Conservation (phyloP, 163 green algal genomes). For the Volvox carteri region DNA sequence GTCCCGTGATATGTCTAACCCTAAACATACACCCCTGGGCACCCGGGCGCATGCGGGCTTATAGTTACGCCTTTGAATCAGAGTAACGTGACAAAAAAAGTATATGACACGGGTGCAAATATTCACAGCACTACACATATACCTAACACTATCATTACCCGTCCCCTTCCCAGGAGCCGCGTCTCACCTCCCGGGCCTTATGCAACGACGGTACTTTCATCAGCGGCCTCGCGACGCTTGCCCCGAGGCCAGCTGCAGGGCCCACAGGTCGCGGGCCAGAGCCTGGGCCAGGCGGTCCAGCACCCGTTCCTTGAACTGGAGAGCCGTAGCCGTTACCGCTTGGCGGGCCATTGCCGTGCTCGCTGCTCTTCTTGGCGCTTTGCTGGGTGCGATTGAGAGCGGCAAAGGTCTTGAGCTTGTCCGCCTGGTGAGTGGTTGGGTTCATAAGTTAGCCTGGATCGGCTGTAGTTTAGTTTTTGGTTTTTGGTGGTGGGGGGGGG, state of each 20-base stretch:
- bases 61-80: too few species aligned
- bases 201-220: conserved; percentile 43
- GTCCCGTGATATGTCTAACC: too few species aligned
- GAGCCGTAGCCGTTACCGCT: neutral
- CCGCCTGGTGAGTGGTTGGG: conserved; percentile 17
- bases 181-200: conserved; percentile 43
- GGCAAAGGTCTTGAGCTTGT: conserved; percentile 54
- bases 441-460: neutral
- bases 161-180: too few species aligned
- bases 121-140: too few species aligned
- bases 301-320: neutral
- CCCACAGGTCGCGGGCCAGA: neutral
- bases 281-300: neutral
- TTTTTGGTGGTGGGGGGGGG: too few species aligned
- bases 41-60: too few species aligned
- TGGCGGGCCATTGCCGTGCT: conserved; percentile 9
- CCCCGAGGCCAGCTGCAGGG: neutral
- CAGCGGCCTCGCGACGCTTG: neutral
- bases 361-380: conserved; percentile 50
- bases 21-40: too few species aligned
- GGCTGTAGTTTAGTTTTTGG: too few species aligned
- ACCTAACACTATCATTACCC: too few species aligned
- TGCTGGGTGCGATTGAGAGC: conserved; percentile 54
- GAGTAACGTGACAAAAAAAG: too few species aligned
- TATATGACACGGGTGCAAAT: too few species aligned